Percentiles rank a stretch among this genome's conserved stretches.
Conservation (phyloP, 139 green algal genomes). For the Chlorella sp. region DNA sequence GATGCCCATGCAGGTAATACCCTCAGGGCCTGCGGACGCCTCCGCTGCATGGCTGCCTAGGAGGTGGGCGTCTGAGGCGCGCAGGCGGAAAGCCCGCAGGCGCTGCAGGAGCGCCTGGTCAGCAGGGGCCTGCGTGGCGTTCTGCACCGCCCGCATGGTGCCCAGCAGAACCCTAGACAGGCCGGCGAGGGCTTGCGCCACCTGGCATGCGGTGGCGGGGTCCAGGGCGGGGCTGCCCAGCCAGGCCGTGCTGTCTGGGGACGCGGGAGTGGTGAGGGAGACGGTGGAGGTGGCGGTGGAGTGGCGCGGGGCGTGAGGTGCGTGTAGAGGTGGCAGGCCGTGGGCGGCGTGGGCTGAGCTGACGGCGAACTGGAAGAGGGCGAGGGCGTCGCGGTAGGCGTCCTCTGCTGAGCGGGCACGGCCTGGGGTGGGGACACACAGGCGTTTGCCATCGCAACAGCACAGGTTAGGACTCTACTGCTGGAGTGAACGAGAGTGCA, state of each 20-base stretch:
- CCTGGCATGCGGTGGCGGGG: neutral
- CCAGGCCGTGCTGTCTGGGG: neutral
- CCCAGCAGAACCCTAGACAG: neutral
- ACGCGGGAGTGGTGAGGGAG: no score
- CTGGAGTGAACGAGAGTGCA: no score
- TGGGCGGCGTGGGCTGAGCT: neutral
- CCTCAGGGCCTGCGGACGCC: neutral
- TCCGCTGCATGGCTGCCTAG: neutral
- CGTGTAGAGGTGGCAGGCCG: neutral
- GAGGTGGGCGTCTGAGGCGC: neutral
- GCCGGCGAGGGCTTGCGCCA: neutral
- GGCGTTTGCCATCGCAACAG: no score
- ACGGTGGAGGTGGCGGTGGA: neutral
- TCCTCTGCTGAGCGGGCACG: neutral
- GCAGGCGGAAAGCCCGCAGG: neutral
- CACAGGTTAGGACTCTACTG: no score
- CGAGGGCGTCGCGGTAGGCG: neutral
- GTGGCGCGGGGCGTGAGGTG: no score
- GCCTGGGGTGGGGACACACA: neutral
- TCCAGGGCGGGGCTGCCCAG: neutral
- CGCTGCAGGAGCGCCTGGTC: neutral
- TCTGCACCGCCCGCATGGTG: neutral
- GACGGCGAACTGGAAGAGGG: neutral
- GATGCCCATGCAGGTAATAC: neutral
- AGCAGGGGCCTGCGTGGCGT: neutral